A percentile compares a stretch with the other conserved stretches of the same genome.
Evolutionary conservation across 768 basidiomycete genomes (phyloP).

Genomic region (Boletus huronensis): DNA sequence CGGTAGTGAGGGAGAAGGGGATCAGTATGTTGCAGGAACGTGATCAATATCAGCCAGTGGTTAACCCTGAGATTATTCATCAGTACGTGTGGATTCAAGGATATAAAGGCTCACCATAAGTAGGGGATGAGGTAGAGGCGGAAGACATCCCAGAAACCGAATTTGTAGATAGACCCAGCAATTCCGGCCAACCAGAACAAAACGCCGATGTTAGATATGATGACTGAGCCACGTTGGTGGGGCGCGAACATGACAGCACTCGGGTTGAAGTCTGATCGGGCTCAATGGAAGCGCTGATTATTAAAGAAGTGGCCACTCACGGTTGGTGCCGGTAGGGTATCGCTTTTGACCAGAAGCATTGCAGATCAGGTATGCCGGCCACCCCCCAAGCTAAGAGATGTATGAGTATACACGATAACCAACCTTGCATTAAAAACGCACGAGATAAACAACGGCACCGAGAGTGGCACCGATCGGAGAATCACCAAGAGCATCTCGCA

Average conservation of each 20-base stretch:
- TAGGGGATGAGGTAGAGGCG: conserved; percentile 85
- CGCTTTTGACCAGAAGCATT: conserved; percentile 85
- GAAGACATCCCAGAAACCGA: conserved; percentile 71
- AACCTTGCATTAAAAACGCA: conserved; percentile 29
- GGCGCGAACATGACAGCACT: conserved; percentile 77
- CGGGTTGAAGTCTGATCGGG: conserved; percentile 67
- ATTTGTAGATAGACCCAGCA: conserved; percentile 50
- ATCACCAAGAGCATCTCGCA: conserved; percentile 87
- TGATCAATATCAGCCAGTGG: conserved; percentile 95
- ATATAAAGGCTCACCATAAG: conserved; percentile 52
- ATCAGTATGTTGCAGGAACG: conserved; percentile 98
- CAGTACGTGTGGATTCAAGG: not conserved
- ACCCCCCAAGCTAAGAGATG: conserved; percentile 62
- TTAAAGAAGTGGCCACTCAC: conserved; percentile 41
- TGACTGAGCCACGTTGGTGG: conserved; percentile 70
- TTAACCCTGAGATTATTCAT: conserved; percentile 52
- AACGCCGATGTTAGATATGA: conserved; percentile 83
- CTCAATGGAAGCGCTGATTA: not conserved
- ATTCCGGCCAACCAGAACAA: conserved; percentile 65
- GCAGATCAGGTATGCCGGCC: conserved; percentile 75
- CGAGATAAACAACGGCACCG: conserved; percentile 55
- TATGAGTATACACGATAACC: not conserved
- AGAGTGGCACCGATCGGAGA: conserved; percentile 73
- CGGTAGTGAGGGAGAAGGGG: conserved; percentile 93
- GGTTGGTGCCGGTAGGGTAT: conserved; percentile 79